phyloP scores from a whole-genome alignment of 352 stramenopile genomes.

The Phytophthora fragariae region DNA sequence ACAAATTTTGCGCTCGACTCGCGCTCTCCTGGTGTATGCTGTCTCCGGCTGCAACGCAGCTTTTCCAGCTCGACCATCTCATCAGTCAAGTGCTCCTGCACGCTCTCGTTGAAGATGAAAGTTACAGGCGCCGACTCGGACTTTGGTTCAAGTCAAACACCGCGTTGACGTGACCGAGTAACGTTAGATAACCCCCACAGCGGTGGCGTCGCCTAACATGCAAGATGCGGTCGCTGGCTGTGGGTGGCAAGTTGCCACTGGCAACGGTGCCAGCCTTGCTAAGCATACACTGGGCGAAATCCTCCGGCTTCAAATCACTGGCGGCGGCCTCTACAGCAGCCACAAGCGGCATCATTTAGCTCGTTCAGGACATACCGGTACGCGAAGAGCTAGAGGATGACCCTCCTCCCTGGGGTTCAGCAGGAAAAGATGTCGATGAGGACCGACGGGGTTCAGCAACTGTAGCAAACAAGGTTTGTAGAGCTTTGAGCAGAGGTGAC shows the following conservation, averaged over 20 bases:
- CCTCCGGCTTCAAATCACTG: conserved; percentile 34
- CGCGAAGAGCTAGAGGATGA: background rate
- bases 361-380: no score
- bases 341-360: background rate
- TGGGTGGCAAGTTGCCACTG: no score
- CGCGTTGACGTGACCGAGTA: background rate
- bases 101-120: background rate
- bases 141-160: background rate
- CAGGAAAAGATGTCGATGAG: background rate
- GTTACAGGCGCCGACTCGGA: background rate
- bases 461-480: background rate
- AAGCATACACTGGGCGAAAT: conserved; percentile 18
- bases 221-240: background rate
- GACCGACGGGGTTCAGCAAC: conserved; percentile 12
- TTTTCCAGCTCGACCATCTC: background rate
- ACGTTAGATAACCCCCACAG: background rate
- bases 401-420: background rate
- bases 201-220: conserved; percentile 1
- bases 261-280: conserved; percentile 8
- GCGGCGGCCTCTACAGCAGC: background rate
- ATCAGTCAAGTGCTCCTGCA: background rate
- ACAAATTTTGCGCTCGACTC: background rate
- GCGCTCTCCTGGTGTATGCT: background rate
- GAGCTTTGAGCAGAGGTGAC: conserved; percentile 1
- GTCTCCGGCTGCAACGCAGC: background rate